Conservation (phyloP, 1,139 yeast genomes). For the Lodderomyces elongisporus region DNA sequence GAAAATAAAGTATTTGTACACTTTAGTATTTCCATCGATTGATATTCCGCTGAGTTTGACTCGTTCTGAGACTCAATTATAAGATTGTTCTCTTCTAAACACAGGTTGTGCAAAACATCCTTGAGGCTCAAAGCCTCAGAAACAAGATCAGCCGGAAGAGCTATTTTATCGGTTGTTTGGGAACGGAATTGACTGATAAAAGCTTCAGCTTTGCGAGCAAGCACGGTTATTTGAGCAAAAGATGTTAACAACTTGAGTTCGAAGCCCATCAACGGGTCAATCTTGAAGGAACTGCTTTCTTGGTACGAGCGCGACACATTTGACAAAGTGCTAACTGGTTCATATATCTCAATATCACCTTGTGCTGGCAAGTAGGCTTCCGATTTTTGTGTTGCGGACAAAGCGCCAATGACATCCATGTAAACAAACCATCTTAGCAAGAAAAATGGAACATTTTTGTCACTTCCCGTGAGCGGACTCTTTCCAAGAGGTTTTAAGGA, state of each 20-base stretch:
- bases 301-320: background rate
- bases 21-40: constrained; percentile 38
- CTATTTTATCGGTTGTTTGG: constrained; percentile 7
- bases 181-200: constrained; percentile 14
- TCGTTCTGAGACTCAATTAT: constrained; percentile 10
- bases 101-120: constrained; percentile 28
- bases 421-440: constrained; percentile 70
- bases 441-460: constrained; percentile 50
- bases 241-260: constrained; percentile 49
- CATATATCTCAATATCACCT: constrained; percentile 11
- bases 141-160: constrained; percentile 32
- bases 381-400: constrained; percentile 36
- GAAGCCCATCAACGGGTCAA: constrained; percentile 58
- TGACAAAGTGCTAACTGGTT: constrained; percentile 11
- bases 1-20: constrained; percentile 54
- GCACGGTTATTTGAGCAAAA: constrained; percentile 40
- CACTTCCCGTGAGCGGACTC: constrained; percentile 17
- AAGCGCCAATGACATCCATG: constrained; percentile 62
- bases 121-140: constrained; percentile 46
- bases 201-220: constrained; percentile 38
- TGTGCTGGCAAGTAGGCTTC: constrained; percentile 21
- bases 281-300: constrained; percentile 20
- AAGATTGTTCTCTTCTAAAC: constrained; percentile 31
- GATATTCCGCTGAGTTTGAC: constrained; percentile 21
- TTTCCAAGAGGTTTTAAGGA: constrained; percentile 5